These are phyloP conservation scores for Cercophora samala DNA, from an alignment of 495 filamentous ascomycete species.

Conservation along the genomic window DNA sequence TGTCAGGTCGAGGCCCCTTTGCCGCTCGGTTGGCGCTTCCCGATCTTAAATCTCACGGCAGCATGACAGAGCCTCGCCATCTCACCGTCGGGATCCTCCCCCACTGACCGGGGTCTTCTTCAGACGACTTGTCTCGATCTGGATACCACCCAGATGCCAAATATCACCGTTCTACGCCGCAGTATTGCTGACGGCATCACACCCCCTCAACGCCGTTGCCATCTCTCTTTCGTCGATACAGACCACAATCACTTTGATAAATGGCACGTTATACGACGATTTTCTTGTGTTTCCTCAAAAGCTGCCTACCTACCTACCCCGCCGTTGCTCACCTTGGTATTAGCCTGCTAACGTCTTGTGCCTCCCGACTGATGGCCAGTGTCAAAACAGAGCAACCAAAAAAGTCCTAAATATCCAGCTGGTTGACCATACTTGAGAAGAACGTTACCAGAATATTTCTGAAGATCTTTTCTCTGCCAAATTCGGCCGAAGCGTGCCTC, in stretches of 20 bases:
- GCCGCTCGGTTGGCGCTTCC: conserved; percentile 5
- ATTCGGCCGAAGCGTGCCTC: neutral
- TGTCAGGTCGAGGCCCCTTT: neutral
- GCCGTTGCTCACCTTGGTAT: neutral
- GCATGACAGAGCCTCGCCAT: neutral
- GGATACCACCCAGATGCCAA: neutral
- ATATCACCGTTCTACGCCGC: neutral
- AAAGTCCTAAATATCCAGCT: neutral
- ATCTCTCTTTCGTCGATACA: neutral
- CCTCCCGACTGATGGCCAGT: neutral
- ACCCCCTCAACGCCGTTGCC: neutral
- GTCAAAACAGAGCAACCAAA: neutral
- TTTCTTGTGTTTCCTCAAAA: neutral
- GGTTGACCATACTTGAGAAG: neutral
- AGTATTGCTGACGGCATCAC: neutral
- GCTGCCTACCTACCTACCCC: neutral
- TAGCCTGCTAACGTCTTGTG: neutral
- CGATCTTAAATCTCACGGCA: conserved; percentile 10
- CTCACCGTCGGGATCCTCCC: neutral
- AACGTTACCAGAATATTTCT: neutral
- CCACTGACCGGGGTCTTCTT: neutral
- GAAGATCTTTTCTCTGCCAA: conserved; percentile 1
- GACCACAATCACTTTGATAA: neutral
- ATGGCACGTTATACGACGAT: neutral
- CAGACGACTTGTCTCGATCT: neutral